Evolutionary conservation across 1,284 basidiomycete genomes (phyloP).

Genomic region (Thelephora terrestris): DNA sequence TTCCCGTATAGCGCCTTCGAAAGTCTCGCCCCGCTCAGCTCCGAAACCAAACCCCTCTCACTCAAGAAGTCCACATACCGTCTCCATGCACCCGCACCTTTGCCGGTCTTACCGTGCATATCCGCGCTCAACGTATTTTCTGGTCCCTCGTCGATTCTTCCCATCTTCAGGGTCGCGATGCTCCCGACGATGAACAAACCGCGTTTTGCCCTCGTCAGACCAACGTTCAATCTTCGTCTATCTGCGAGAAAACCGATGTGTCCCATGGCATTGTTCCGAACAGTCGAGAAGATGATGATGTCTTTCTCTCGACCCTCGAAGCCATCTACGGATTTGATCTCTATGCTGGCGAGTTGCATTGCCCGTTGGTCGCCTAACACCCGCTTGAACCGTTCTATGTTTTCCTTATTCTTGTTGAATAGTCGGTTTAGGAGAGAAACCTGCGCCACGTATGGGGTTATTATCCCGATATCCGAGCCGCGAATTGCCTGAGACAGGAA

Average conservation of each 20-base stretch:
- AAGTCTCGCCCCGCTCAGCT: conserved; percentile 34
- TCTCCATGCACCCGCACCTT: conserved; percentile 47
- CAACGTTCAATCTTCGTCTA: conserved; percentile 78
- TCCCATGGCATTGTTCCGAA: conserved; percentile 66
- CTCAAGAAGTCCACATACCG: conserved; percentile 47
- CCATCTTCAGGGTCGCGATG: conserved; percentile 52
- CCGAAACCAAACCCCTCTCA: conserved; percentile 41
- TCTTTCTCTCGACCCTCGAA: conserved; percentile 93
- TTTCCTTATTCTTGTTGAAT: conserved; percentile 43
- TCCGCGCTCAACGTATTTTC: conserved; percentile 9
- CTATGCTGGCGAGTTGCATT: conserved; percentile 55
- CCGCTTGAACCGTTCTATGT: conserved; percentile 39
- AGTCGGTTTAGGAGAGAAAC: conserved; percentile 59
- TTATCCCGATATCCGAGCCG: conserved; percentile 76
- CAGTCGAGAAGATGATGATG: conserved; percentile 85
- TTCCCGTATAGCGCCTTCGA: conserved; percentile 38
- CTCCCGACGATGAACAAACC: conserved; percentile 79
- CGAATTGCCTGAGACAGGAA: conserved; percentile 36
- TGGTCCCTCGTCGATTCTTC: conserved; percentile 24
- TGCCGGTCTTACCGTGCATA: conserved; percentile 19
- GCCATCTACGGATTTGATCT: conserved; percentile 86
- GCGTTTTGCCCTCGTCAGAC: conserved; percentile 76
- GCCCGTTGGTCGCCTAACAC: conserved; percentile 56
- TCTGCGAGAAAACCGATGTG: conserved; percentile 89
- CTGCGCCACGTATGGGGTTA: conserved; percentile 81